phyloP scores from a whole-genome alignment of 2,329 filamentous ascomycete species.

The Trichoderma koningiopsis region DNA sequence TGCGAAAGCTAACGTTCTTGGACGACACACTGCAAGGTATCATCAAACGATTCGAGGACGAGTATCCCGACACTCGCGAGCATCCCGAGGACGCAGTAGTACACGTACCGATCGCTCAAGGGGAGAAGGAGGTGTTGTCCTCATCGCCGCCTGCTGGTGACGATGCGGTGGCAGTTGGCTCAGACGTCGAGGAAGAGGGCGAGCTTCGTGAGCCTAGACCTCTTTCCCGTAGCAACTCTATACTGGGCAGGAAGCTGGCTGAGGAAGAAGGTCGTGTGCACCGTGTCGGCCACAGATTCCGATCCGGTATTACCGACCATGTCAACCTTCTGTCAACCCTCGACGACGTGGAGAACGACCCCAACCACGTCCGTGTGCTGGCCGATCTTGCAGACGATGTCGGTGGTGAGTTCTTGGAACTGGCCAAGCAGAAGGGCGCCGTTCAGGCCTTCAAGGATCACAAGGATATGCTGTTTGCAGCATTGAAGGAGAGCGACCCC shows the following conservation, averaged over 20 bases:
- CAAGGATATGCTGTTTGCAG: constrained; percentile 51
- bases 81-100: constrained; percentile 1
- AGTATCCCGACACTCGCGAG: constrained; percentile 84
- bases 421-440: constrained; percentile 60
- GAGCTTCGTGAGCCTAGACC: constrained; percentile 45
- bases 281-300: constrained; percentile 60
- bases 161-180: constrained; percentile 43
- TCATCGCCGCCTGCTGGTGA: constrained; percentile 35
- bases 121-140: constrained; percentile 30
- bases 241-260: constrained; percentile 55
- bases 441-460: constrained; percentile 64
- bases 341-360: constrained; percentile 54
- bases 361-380: constrained; percentile 55
- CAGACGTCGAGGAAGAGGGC: constrained; percentile 54
- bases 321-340: constrained; percentile 52
- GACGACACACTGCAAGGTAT: constrained; percentile 87
- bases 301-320: constrained; percentile 55
- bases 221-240: constrained; percentile 56
- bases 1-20: constrained; percentile 83
- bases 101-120: constrained; percentile 21
- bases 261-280: constrained; percentile 61
- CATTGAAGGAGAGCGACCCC: constrained; percentile 62
- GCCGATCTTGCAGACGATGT: constrained; percentile 65
- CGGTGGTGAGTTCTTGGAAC: constrained; percentile 59
- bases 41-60: constrained; percentile 93